Conservation (phyloP, 2,329 filamentous ascomycete genomes). For the Diaporthe eres region DNA sequence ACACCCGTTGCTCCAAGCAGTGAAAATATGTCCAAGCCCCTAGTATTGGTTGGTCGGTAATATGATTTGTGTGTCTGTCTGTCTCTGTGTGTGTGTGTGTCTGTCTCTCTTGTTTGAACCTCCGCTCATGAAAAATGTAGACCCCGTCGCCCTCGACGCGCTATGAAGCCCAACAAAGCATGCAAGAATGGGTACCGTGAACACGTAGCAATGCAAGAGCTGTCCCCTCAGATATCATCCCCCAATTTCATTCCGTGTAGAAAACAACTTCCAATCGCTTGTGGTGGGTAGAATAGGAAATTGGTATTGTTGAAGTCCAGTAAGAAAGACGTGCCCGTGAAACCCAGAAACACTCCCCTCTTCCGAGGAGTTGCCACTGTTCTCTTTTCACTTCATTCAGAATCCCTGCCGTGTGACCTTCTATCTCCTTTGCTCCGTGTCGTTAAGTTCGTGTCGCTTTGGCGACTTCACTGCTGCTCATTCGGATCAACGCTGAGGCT, state of each 20-base stretch:
- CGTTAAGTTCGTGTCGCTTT: neutral
- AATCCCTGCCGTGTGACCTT: neutral
- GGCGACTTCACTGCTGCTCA: slow-evolving; percentile 28
- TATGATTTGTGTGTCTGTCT: slow-evolving; percentile 8
- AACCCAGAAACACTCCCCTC: slow-evolving; percentile 10
- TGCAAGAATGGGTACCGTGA: neutral
- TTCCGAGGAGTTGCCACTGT: slow-evolving; percentile 6
- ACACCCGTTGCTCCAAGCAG: neutral
- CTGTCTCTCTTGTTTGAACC: neutral
- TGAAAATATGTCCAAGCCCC: neutral
- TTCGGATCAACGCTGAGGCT: slow-evolving; percentile 27
- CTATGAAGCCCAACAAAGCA: slow-evolving; percentile 18
- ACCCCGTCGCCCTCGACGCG: neutral
- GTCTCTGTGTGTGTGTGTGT: neutral
- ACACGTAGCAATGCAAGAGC: slow-evolving; percentile 13
- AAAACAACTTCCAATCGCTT: slow-evolving; percentile 13
- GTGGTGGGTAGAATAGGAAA: neutral
- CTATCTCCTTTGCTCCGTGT: neutral
- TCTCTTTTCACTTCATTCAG: neutral
- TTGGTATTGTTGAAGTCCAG: slow-evolving; percentile 19
- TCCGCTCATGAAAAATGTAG: neutral
- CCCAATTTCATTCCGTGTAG: neutral
- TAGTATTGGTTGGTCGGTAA: neutral
- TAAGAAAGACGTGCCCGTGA: slow-evolving; percentile 21
- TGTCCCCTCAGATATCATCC: neutral